These are phyloP conservation scores for Uronychia setigera DNA, from an alignment of 73 alveolate genomes.

Conservation along the genomic window DNA sequence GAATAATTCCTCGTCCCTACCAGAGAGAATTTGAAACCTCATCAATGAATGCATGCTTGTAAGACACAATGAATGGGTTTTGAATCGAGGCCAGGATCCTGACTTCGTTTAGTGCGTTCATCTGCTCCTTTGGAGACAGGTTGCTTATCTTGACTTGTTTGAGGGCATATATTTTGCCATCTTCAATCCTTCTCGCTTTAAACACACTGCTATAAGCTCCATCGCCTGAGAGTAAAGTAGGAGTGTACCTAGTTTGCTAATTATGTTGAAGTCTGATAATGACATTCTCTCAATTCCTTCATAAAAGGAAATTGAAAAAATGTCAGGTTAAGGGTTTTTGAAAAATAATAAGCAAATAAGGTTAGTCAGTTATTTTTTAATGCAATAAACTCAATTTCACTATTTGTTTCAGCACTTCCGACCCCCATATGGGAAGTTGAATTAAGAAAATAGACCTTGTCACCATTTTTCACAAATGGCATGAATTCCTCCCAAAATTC, in stretches of 20 bases:
- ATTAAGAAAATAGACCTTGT: no score
- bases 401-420: no score
- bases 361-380: no score
- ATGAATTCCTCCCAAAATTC: no score
- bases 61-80: constrained; percentile 46
- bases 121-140: constrained; percentile 59
- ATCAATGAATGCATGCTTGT: constrained; percentile 71
- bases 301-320: no score
- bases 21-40: constrained; percentile 38
- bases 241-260: constrained; percentile 28
- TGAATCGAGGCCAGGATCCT: constrained; percentile 64
- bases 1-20: constrained; percentile 20
- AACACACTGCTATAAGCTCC: constrained; percentile 69
- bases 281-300: no score
- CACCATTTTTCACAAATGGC: no score
- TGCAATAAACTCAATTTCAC: no score
- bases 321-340: no score
- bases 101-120: constrained; percentile 71
- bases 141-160: constrained; percentile 57
- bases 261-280: constrained; percentile 27
- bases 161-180: constrained; percentile 57
- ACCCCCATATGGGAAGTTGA: no score
- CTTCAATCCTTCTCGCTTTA: constrained; percentile 53
- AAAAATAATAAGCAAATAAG: no score
- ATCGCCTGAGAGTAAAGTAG: constrained; percentile 47